Evolutionary conservation across 768 basidiomycete genomes (phyloP), one percentile per base, ranked within the genome.

Genomic region (Cystobasidium onofrii): DNA sequence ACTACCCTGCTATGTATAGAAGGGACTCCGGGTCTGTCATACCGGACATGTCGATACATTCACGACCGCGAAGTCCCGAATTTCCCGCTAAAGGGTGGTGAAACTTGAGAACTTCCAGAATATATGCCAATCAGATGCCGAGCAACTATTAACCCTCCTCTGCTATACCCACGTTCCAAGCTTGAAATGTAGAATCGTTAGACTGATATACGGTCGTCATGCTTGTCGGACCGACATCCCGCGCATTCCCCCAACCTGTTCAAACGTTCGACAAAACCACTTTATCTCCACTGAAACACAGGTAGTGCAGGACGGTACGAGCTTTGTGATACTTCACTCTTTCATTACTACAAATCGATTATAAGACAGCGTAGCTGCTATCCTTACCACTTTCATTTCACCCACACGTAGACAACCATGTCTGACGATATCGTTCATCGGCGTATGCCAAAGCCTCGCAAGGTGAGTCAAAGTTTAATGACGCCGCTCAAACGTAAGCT

Each of bases 401-500:
- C 9, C 27, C 10, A 15, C 57, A 60, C 25, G 6, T 60, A 60
- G 46, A 27, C 57, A 60, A 60, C 27, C 25, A 60, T 60, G 57
- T 60, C 57, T 60, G 57, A 60, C 33, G 57, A 60, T 34, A 34
- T 60, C 57, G 20, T 60, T 23, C 33, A 29, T 27, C 57, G 57
- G 25, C 57, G 57, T 27, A 60, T 60, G 57, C 57, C 57, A 27
- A 60, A 60, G 57, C 29, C 57, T 29, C 57, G 57, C 27, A 60
- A 60, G 33, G 57, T 60, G 57, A 12, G 57, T 29, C 33, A 60
- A 60, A 17, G 27, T 27, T 15, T 34, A 15, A 27, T 9, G 13
- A 25, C 33, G 25, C 23, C 57, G 25, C n/a, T n/a, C n/a, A n/a
- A n/a, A n/a, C n/a, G n/a, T n/a, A n/a, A n/a, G n/a, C n/a, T n/a